Base-by-base conservation (phyloP, 495 filamentous ascomycete genomes). In the Podospora tetraspora region DNA sequence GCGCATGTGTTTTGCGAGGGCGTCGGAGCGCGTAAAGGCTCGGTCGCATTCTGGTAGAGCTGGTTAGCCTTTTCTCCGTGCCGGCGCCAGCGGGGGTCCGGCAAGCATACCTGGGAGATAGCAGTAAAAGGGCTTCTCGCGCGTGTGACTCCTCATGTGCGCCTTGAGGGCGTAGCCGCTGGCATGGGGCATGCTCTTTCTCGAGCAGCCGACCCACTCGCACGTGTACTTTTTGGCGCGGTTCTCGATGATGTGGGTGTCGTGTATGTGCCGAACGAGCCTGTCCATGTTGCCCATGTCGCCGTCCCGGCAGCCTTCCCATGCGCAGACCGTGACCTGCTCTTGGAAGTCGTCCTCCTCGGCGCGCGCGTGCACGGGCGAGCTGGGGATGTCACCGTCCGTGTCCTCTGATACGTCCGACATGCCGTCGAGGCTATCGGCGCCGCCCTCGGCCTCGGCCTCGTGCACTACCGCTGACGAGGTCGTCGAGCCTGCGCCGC, bases 91-190 rank as follows among this genome's bases (percentile, higher is more conserved):
- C 7, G 59, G 32, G 21, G 21, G 11, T 22, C 32, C 9, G 16
- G 4, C 30, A 30, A n/a, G n/a, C 12, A 67, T 85, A 97, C 95
- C 95, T 57, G 95, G 95, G 24, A 99, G 79, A 16, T 90, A 90
- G 78, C 95, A 99, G 78, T 96, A 98, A 73, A 98, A 99, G 0
- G 95, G 95, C 79, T 99, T 99, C 82, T 99, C 96, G 77, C 93
- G 87, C 1, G 95, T 99, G 80, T 99, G 95, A 75, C 92, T 97
- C 76, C 95, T 80, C 93, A 98, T 97, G 79, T 99, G 95, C 25
- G 96, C 95, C 75, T 93, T 91, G 69, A 99, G 81, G 16, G 95
- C 95, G 80, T 99, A 99, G 12, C 91, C 96, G 73, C 92, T 96
- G 6, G 94, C 94, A 80, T 99, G 95, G 19, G 91, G 87, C 79